These are phyloP conservation scores for Umbelopsis sp. DNA, from an alignment of 192 early-diverging fungal species.

Conservation along the genomic window DNA sequence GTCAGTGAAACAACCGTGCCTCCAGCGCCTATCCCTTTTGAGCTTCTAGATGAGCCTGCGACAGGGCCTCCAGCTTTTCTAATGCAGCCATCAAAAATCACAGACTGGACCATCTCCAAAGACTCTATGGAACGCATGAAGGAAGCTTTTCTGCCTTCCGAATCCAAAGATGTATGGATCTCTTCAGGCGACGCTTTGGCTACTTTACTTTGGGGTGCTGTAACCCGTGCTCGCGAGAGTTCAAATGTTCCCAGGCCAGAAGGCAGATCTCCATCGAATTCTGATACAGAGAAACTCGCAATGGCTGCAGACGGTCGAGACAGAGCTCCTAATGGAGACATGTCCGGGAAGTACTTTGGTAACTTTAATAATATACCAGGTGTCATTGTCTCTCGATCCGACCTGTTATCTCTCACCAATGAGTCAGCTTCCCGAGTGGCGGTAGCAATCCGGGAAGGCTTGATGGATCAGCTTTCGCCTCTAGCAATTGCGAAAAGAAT, in stretches of 20 bases:
- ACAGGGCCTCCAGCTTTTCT: slow-evolving; percentile 23
- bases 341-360: slow-evolving; percentile 39
- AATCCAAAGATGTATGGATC: slow-evolving; percentile 30
- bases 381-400: slow-evolving; percentile 27
- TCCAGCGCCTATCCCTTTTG: slow-evolving; percentile 32
- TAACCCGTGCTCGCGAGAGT: slow-evolving; percentile 39
- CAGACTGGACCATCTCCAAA: slow-evolving; percentile 36
- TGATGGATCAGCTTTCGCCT: slow-evolving; percentile 33
- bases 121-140: slow-evolving; percentile 34
- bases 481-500: slow-evolving; percentile 40
- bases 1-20: slow-evolving; percentile 23
- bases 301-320: slow-evolving; percentile 43
- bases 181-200: slow-evolving; percentile 44
- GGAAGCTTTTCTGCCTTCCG: slow-evolving; percentile 32
- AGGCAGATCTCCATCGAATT: slow-evolving; percentile 36
- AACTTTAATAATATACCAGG: slow-evolving; percentile 44
- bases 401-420: slow-evolving; percentile 24
- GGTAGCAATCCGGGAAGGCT: slow-evolving; percentile 29
- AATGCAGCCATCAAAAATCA: slow-evolving; percentile 28
- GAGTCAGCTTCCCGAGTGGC: slow-evolving; percentile 38
- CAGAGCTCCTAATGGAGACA: slow-evolving; percentile 33
- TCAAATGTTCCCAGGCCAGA: slow-evolving; percentile 30
- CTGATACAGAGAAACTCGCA: slow-evolving; percentile 27
- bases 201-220: slow-evolving; percentile 37
- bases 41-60: slow-evolving; percentile 19